Evolutionary conservation across 495 filamentous ascomycete genomes (phyloP), one percentile per base, ranked within the genome.

Genomic region (Aspergillus carlsbadensis): DNA sequence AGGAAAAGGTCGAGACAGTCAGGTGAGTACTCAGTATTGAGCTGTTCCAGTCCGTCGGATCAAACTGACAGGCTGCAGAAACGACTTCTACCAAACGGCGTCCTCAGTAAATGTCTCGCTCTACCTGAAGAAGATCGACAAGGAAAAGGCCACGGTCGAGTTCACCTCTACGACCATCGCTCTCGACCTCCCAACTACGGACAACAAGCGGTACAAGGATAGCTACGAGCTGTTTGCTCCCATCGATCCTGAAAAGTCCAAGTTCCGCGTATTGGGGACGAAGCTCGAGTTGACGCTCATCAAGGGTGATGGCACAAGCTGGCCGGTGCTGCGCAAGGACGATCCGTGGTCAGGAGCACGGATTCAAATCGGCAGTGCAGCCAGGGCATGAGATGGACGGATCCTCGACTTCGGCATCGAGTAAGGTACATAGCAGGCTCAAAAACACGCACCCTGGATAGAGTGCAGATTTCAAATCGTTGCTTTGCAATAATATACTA

Each of bases 61-160:
- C 26, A 29, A 29, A 34, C 24, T 35, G 39, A 59, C 40, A 31
- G 26, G 22, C 36, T 43, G 31, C 56, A 92, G 91, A 44, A 84
- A 87, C 65, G 94, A 98, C 69, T 98, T 94, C 76, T 98, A 98
- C 75, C 94, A 98, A 74, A 98, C 94, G 1, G 74, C 86, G 20
- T 81, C 82, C 7, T 82, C 88, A 17, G 89, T 96, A 39, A 96
- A 95, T 60, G 91, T 90, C 7, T 94, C 90, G 15, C 85, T 97
- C 52, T 98, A 94, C 75, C 81, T 97, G 33, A 98, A 98, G 80
- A 98, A 96, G 76, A 96, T 98, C 62, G 85, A 96, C 66, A 94
- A 91, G 72, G 80, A 83, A 15, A 81, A 72, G 6, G 88, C 91
- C 35, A 84, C 76, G 55, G 82, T 98, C 10, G 72, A 80, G 13